Base-by-base conservation (phyloP, 2,329 filamentous ascomycete species). In the Didymella lethalis region DNA sequence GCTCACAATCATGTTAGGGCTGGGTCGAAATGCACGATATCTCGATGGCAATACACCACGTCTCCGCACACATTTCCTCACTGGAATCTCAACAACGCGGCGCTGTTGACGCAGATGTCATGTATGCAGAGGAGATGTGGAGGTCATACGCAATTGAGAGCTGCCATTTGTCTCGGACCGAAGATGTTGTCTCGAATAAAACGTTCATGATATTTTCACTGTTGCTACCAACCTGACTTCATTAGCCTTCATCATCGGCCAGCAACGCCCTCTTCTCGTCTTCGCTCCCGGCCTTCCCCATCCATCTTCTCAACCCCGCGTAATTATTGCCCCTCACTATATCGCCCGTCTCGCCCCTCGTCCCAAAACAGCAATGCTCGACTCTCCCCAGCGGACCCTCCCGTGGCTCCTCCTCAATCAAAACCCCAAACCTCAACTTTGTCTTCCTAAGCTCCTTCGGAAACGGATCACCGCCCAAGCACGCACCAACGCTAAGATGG, bases 391-490 rank as follows among this genome's bases (percentile, higher is more conserved):
- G 46, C 40, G 66, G 69, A 0, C 74, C 75, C 41, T 76, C 71
- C 4, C 68, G 64, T 3, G 65, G 67, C 25, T 74, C 69, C 10
- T 77, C 74, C 38, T 79, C 74, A 0, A 77, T 54, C 45, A 80
- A 59, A 2, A 79, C 76, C 0, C 77, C 78, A 54, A 79, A 79
- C 28, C 74, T 64, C 34, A 79, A 53, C 50, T 78, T 77, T 16
- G 74, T 77, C 57, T 71, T 55, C 20, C 66, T 71, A 11, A 79
- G 57, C 41, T 78, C 77, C 55, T 72, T 73, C 0, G 77, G 77
- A 36, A 79, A 78, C 0, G 78, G 77, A 52, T 79, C 76, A 7
- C 76, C 75, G 2, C 77, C 77, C 1, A 80, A 63, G 63, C 77
- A 79, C 3, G 76, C 71, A 5, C 77, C 71, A 43, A 81, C 69